phyloP scores from a whole-genome alignment of 345 rosid species.

The Sisymbrium altissimum region DNA sequence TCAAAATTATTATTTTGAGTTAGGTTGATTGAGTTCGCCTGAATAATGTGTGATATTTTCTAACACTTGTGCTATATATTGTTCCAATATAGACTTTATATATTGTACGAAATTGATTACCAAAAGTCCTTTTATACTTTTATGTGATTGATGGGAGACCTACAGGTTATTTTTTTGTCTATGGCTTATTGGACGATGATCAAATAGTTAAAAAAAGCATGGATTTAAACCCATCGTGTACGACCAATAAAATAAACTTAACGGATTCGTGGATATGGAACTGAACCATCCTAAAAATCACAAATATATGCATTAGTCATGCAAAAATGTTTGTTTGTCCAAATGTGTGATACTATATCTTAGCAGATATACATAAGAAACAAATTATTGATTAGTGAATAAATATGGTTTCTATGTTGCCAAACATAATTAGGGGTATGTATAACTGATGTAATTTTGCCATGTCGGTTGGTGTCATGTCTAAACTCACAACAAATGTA shows the following conservation, averaged over 20 bases:
- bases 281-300: background rate
- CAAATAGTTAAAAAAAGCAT: slow-evolving; percentile 3
- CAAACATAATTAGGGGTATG: background rate
- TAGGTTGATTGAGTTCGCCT: slow-evolving; percentile 16
- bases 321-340: background rate
- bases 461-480: slow-evolving; percentile 2
- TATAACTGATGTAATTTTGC: background rate
- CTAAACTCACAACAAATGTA: background rate
- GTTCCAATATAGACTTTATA: background rate
- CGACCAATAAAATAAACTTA: background rate
- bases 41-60: slow-evolving; percentile 14
- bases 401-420: background rate
- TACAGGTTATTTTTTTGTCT: background rate
- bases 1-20: slow-evolving; percentile 19
- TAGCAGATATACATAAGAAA: background rate
- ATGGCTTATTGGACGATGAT: background rate
- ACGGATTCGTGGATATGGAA: background rate
- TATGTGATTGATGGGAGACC: slow-evolving; percentile 27
- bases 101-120: slow-evolving; percentile 17
- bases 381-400: background rate
- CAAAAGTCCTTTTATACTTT: slow-evolving; percentile 13
- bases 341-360: background rate
- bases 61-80: background rate
- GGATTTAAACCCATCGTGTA: background rate
- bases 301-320: background rate